These are phyloP conservation scores for Endocladia muricata DNA, from an alignment of 31 red algal genomes.

Conservation along the genomic window DNA sequence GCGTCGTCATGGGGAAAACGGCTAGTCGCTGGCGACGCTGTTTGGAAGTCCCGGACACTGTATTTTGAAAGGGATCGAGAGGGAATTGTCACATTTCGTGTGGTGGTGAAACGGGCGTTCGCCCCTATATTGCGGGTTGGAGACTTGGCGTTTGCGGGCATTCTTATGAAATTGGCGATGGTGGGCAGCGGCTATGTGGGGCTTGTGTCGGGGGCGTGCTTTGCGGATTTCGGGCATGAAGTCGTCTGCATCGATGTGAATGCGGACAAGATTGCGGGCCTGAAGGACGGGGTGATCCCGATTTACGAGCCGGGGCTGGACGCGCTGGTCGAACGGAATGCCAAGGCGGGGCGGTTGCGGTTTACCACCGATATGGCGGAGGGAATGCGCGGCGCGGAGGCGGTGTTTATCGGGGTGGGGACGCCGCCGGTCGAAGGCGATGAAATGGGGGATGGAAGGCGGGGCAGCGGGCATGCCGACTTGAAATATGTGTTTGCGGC, in stretches of 20 bases:
- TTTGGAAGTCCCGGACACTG: too few species aligned
- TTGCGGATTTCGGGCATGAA: constrained; percentile 20
- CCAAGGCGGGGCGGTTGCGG: neutral
- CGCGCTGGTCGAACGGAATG: constrained; percentile 19
- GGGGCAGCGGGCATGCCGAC: constrained; percentile 53
- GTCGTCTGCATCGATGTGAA: constrained; percentile 33
- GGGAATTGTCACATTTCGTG: too few species aligned
- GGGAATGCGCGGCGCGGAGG: constrained; percentile 8
- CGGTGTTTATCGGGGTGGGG: constrained; percentile 52
- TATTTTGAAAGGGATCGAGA: too few species aligned
- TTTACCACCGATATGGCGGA: constrained; percentile 24
- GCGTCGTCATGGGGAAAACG: too few species aligned
- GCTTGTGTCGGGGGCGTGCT: constrained; percentile 47
- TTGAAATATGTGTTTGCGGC: constrained; percentile 39
- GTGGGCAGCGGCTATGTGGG: constrained; percentile 58
- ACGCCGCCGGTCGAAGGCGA: constrained; percentile 49
- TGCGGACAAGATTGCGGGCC: constrained; percentile 26
- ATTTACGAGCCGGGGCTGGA: constrained; percentile 48
- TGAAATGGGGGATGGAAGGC: too few species aligned
- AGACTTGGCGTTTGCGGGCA: neutral
- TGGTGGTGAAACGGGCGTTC: too few species aligned
- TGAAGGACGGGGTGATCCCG: constrained; percentile 11
- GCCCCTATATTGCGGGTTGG: too few species aligned
- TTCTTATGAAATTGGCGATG: constrained; percentile 15
- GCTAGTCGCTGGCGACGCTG: too few species aligned